These are phyloP conservation scores for Cutaneotrichosporon cyanovorans DNA, from an alignment of 1,284 basidiomycete genomes.

Conservation along the genomic window DNA sequence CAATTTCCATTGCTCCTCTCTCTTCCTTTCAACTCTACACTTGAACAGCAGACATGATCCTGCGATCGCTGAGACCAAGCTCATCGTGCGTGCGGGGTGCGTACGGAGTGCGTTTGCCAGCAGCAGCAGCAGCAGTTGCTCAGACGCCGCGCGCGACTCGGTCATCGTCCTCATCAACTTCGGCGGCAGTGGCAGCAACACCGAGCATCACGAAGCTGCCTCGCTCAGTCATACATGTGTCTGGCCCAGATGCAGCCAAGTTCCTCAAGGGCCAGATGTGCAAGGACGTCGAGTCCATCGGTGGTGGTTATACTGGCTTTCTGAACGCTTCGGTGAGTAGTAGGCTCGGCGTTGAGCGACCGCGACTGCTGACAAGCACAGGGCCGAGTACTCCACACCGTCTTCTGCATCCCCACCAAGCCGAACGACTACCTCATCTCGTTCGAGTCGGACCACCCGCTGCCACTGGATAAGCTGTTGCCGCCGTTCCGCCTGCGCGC, in stretches of 20 bases:
- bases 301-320: constrained; percentile 67
- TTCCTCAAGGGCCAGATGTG: constrained; percentile 82
- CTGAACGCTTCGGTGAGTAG: constrained; percentile 71
- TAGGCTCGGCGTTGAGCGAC: too few relatives aligned
- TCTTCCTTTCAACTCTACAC: background rate
- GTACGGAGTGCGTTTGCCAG: too few relatives aligned
- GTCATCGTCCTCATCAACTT: background rate
- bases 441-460: constrained; percentile 61
- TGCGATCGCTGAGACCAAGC: too few relatives aligned
- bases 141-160: background rate
- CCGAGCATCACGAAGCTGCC: too few relatives aligned
- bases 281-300: constrained; percentile 53
- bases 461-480: constrained; percentile 46
- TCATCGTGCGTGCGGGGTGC: too few relatives aligned
- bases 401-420: constrained; percentile 64
- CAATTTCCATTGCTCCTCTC: background rate
- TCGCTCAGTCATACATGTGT: constrained; percentile 53
- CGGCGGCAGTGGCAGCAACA: background rate
- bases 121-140: too few relatives aligned
- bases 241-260: constrained; percentile 71
- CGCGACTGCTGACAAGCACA: constrained; percentile 36
- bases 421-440: constrained; percentile 42
- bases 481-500: constrained; percentile 75
- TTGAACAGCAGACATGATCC: background rate
- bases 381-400: constrained; percentile 84